A percentile compares a stretch with the other conserved stretches of the same genome.
Evolutionary conservation across 257 asterid genomes (phyloP).

Genomic region (Ajuga chamaepitys): DNA sequence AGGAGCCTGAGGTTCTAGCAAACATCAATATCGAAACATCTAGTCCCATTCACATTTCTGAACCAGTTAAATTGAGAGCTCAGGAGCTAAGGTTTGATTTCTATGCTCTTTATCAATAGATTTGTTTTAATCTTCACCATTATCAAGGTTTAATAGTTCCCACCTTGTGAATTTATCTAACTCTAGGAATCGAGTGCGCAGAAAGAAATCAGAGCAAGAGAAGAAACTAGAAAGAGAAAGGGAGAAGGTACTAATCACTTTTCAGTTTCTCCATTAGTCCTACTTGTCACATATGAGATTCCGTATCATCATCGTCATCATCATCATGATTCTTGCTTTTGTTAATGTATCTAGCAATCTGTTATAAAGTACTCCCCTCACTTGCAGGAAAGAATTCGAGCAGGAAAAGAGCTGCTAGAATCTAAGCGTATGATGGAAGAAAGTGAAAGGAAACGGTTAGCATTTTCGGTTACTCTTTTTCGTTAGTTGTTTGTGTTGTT

Average conservation of each 20-base stretch:
- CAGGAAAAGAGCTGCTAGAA: conserved; percentile 43
- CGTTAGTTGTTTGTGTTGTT: neutral
- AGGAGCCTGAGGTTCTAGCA: conserved; percentile 29
- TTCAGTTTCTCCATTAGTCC: neutral
- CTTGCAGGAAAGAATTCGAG: conserved; percentile 53
- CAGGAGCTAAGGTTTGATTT: conserved; percentile 55
- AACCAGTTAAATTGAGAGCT: conserved; percentile 46
- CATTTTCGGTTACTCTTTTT: neutral
- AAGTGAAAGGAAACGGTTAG: conserved; percentile 55
- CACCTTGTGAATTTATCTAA: conserved; percentile 3
- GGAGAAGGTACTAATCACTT: conserved; percentile 47
- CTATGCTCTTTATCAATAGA: neutral
- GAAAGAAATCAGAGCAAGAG: conserved; percentile 41
- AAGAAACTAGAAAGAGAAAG: conserved; percentile 43
- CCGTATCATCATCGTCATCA: too few relatives aligned
- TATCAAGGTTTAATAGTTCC: conserved; percentile 4
- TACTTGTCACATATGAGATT: neutral
- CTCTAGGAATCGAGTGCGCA: conserved; percentile 40
- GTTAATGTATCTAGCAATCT: neutral
- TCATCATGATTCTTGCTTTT: neutral
- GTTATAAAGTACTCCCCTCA: neutral
- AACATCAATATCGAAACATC: conserved; percentile 41
- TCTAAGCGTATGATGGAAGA: conserved; percentile 55
- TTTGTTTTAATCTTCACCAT: too few relatives aligned
- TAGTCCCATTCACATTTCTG: conserved; percentile 32